Evolutionary conservation across 2,329 filamentous ascomycete genomes (phyloP), one percentile per base, ranked within the genome.

Genomic region (Lasiodiplodia hormozganensis): DNA sequence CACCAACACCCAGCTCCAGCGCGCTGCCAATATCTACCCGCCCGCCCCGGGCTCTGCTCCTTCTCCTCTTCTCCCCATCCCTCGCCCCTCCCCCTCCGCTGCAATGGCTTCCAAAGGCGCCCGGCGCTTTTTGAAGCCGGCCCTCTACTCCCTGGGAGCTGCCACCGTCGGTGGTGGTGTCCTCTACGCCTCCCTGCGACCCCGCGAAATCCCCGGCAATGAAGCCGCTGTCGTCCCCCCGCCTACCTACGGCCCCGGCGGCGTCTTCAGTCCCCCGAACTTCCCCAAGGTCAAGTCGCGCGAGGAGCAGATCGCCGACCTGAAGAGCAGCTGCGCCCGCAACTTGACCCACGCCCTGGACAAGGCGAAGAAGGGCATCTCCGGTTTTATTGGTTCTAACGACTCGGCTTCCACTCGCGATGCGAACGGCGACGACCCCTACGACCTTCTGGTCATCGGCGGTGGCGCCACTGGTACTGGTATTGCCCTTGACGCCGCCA

Each of bases 401-500:
- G 56, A 60, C 23, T 62, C 54, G 40, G 54, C 25, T 31, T 31
- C 65, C n/a, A 47, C 65, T 60, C 49, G 25, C 14, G 67, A 68
- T 69, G 10, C 21, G 73, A 43, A 47, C 72, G 78, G 80, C 18
- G 80, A 81, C 12, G 86, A 89, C 53, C 85, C 88, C 65, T 95
- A 94, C 74, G 92, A 95, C 76, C 83, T 96, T 51, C 83, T 95
- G 71, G 84, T 96, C 74, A 92, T 95, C 74, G 92, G 92, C 68
- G 92, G 89, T 71, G 92, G 92, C 71, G 92, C 92, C 16, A 95
- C 92, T 2, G 92, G 92, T 16, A 86, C 92, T 6, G 92, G 92
- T 28, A 93, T 96, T 74, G 92, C 92, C 14, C 86, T 96, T 56
- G 92, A 96, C 79, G 92, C 92, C 43, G 90, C 89, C 25, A 94